Evolutionary conservation across 2,329 filamentous ascomycete genomes (phyloP).

Genomic region (Magnaporthales sp.): DNA sequence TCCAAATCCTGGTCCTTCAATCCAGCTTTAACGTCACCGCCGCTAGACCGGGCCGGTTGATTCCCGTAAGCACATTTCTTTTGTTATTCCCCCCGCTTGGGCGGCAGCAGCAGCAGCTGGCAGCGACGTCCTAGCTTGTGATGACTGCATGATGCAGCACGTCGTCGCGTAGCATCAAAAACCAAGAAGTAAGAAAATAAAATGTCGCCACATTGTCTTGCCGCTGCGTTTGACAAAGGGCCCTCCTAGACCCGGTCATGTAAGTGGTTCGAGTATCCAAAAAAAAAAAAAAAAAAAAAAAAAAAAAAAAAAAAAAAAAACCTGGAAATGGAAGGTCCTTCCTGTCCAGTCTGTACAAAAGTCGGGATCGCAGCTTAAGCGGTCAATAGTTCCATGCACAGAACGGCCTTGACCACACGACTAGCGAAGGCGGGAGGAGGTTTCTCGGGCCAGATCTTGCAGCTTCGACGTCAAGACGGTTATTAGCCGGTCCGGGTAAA

Average conservation of each 20-base stretch:
- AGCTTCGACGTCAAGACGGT: neutral
- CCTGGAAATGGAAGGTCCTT: neutral
- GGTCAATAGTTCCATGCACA: neutral
- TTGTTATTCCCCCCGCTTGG: neutral
- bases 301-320: neutral
- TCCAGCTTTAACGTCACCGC: neutral
- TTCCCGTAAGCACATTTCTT: neutral
- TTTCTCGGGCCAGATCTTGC: neutral
- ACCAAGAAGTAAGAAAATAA: neutral
- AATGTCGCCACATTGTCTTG: neutral
- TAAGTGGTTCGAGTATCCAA: neutral
- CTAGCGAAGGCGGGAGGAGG: neutral
- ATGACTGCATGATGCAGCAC: conserved; percentile 1
- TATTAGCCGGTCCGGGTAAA: neutral
- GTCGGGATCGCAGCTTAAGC: neutral
- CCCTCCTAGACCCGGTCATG: neutral
- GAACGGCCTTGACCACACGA: neutral
- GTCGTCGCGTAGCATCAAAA: neutral
- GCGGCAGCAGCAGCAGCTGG: neutral
- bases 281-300: neutral
- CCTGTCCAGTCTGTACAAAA: neutral
- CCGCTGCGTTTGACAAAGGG: neutral
- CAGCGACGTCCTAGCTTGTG: neutral
- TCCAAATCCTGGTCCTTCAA: neutral
- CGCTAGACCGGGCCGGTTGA: neutral